Evolutionary conservation across 2,329 filamentous ascomycete species (phyloP).

Genomic region (Plectosphaerella cucumerina): DNA sequence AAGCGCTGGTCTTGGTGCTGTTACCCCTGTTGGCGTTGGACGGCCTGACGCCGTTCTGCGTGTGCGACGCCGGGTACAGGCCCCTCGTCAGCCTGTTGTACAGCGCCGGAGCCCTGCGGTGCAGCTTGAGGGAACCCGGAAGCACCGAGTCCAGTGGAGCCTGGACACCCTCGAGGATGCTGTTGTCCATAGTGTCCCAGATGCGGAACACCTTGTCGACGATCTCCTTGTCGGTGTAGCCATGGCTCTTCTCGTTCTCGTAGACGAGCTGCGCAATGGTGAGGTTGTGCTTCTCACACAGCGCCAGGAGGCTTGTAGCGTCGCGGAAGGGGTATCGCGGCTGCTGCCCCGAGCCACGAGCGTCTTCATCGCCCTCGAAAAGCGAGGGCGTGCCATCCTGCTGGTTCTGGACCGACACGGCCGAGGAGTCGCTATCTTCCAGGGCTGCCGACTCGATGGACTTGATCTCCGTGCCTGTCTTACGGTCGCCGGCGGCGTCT

Average conservation of each 20-base stretch:
- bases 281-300: slow-evolving; percentile 45
- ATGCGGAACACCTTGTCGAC: slow-evolving; percentile 41
- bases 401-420: slow-evolving; percentile 4
- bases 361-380: neutral
- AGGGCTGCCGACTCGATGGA: slow-evolving; percentile 16
- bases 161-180: slow-evolving; percentile 45
- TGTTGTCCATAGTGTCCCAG: slow-evolving; percentile 49
- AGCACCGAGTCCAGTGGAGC: slow-evolving; percentile 35
- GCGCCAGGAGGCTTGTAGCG: slow-evolving; percentile 37
- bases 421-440: neutral
- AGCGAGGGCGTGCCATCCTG: neutral
- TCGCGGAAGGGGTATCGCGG: slow-evolving; percentile 44
- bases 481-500: slow-evolving; percentile 41
- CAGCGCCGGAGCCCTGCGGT: slow-evolving; percentile 40
- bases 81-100: slow-evolving; percentile 41
- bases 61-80: slow-evolving; percentile 32
- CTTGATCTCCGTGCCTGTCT: slow-evolving; percentile 38
- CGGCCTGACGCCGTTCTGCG: slow-evolving; percentile 13
- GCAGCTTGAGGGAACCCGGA: slow-evolving; percentile 43
- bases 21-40: neutral
- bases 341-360: slow-evolving; percentile 17
- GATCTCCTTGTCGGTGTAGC: slow-evolving; percentile 45
- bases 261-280: slow-evolving; percentile 49
- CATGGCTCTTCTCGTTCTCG: slow-evolving; percentile 47
- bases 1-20: slow-evolving; percentile 2